Evolutionary conservation across 371 early-diverging fungal species (phyloP), one percentile per base, ranked within the genome.

Genomic region (Zopfochytrium polystomum): DNA sequence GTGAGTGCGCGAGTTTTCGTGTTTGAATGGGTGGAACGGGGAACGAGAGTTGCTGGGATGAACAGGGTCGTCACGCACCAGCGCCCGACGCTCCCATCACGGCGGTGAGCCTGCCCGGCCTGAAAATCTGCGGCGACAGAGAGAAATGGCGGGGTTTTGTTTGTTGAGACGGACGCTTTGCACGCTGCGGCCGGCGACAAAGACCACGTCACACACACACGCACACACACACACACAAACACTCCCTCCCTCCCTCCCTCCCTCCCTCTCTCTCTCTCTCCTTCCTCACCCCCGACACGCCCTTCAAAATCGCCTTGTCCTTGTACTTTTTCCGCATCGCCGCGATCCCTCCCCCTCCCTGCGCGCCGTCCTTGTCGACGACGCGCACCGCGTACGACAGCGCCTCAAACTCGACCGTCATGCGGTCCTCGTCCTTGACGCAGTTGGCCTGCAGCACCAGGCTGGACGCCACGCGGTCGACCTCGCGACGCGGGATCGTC

Each of bases 51-150:
- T 11, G 7, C 52, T 13, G 34, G 6, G 30, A 31, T 6, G 38
- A 52, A 13, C 30, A 30, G 6, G 13, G 2, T 46, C 13, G 9
- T 25, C 6, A 54, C 32, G 3, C 33, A 46, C 67, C 67, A 6
- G 66, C 60, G 3, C 66, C 66, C 23, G 66, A 66, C 22, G 60
- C 66, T 15, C 66, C 66, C 60, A 66, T 60, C 2, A 66, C 62
- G 2, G 66, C 66, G 6, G 59, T 66, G 15, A 66, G 38, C 31
- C 58, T 34, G 13, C 60, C 66, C 3, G 66, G 61, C 43, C 53
- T 46, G 30, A 66, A 66, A 23, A 60, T 54, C 6, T n/a, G n/a
- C n/a, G n/a, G n/a, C n/a, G n/a, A n/a, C n/a, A n/a, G n/a, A n/a
- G n/a, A n/a, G n/a, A n/a, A n/a, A n/a, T n/a, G n/a, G n/a, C n/a